Base-by-base conservation (phyloP, 306 rosid genomes). In the Begonia peltatifolia region DNA sequence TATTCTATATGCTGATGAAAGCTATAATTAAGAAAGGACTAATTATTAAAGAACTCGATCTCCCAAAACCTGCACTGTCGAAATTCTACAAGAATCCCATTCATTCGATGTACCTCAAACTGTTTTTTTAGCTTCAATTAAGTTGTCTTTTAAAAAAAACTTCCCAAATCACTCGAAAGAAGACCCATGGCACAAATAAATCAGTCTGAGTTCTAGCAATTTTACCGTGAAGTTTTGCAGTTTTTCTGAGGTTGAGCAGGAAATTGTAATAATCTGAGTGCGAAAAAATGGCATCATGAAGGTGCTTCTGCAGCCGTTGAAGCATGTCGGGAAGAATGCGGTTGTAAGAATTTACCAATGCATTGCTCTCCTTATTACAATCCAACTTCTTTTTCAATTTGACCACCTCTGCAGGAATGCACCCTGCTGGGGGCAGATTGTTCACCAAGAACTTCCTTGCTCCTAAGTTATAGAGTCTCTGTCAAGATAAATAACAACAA, bases 361-460 rank as follows among this genome's bases (percentile, higher is more conserved):
- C 63, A 64, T 75, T 75, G 0, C 53, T 43, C 30, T 54, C 54
- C 61, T 47, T 9, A 42, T 35, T 38, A 54, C 80, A 66, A 12
- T 63, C 41, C 59, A 64, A 68, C 38, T 44, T 66, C 46, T 67
- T 70, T 47, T 4, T 70, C 57, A 59, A 20, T 14, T 0, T 36
- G 5, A 20, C 11, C 49, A 67, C 50, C 9, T 0, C 35, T 11
- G 56, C 20, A 52, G 74, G 81, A 62, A 63, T 62, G 57, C 77
- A 75, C 13, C 77, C 74, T 36, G 54, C 50, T 63, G 81, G 71
- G 8, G 77, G 54, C 49, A 67, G 20, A 52, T 63, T 71, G 56
- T 60, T 60, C 52, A 67, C 65, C 0, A 71, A 43, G 57, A 67
- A 71, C 3, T 41, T 71, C 35, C 81, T 71, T 59, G 66, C 81